A percentile compares a stretch with the other conserved stretches of the same genome.
Evolutionary conservation across 768 basidiomycete genomes (phyloP).

Genomic region (Hericium rajendrae): DNA sequence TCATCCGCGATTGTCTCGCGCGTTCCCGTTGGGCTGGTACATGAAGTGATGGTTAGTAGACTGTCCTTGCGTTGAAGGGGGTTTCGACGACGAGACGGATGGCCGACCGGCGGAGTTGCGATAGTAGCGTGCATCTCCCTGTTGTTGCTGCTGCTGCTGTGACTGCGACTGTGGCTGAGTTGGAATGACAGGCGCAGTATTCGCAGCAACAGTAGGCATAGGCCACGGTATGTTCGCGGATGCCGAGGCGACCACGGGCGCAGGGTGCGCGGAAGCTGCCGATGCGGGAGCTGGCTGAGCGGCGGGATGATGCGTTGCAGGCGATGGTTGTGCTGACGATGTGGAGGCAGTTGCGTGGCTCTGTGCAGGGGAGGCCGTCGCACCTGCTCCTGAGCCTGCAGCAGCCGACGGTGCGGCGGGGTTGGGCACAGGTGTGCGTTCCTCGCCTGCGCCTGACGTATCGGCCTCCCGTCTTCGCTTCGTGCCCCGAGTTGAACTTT

Average conservation of each 20-base stretch:
- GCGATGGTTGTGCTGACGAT: slow-evolving; percentile 12
- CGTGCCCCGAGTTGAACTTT: slow-evolving; percentile 53
- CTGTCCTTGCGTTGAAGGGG: slow-evolving; percentile 4
- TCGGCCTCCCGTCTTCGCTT: slow-evolving; percentile 46
- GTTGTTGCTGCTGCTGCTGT: not conserved
- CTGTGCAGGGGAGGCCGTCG: slow-evolving; percentile 11
- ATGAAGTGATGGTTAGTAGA: slow-evolving; percentile 10
- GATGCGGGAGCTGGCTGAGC: not conserved
- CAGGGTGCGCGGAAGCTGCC: too few species aligned
- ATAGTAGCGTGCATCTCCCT: too few species aligned
- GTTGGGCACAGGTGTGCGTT: slow-evolving; percentile 1
- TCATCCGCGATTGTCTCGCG: not conserved
- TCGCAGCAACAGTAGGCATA: slow-evolving; percentile 14
- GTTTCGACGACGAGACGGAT: not conserved
- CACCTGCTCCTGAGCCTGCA: slow-evolving; percentile 1
- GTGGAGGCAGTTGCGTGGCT: slow-evolving; percentile 9
- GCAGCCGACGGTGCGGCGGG: slow-evolving; percentile 7
- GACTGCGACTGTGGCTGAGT: not conserved
- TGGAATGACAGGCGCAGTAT: slow-evolving; percentile 12
- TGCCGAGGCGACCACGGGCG: too few species aligned
- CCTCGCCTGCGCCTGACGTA: slow-evolving; percentile 1
- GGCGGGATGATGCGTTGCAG: slow-evolving; percentile 7
- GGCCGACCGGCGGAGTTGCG: slow-evolving; percentile 6
- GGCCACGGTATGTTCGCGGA: slow-evolving; percentile 12
- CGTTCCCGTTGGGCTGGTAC: slow-evolving; percentile 13